These are phyloP conservation scores for Vitis labrusca DNA, from an alignment of 164 flowering plant species.

Conservation along the genomic window DNA sequence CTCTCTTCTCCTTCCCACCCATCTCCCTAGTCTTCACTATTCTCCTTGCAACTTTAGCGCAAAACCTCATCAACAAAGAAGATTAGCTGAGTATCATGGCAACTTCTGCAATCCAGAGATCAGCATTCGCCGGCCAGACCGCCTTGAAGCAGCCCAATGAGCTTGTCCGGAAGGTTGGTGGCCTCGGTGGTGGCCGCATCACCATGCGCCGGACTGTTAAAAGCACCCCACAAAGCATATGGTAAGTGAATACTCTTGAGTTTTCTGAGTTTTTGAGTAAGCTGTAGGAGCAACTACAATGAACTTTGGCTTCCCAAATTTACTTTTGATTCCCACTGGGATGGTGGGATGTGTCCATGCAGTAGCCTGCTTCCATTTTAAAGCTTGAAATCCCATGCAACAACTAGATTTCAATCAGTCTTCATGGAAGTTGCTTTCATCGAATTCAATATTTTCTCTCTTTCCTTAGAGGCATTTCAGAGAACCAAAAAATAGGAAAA, in stretches of 20 bases:
- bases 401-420: no score
- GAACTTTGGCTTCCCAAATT: no score
- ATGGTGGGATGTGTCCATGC: no score
- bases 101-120: slow-evolving; percentile 51
- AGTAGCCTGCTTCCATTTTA: no score
- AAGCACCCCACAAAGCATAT: slow-evolving; percentile 59
- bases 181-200: slow-evolving; percentile 41
- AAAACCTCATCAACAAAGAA: neutral
- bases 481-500: no score
- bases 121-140: slow-evolving; percentile 57
- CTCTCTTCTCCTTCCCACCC: neutral
- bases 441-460: no score
- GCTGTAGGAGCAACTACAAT: no score
- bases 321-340: no score
- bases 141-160: slow-evolving; percentile 50
- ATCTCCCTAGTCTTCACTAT: neutral
- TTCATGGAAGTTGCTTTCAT: no score
- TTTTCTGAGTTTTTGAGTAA: no score
- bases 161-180: slow-evolving; percentile 47
- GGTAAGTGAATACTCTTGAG: slow-evolving; percentile 28
- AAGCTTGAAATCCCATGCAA: no score
- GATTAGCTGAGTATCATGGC: slow-evolving; percentile 32
- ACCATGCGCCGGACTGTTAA: slow-evolving; percentile 63
- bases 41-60: neutral
- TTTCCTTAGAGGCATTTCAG: no score